phyloP scores from a whole-genome alignment of 805 yeast species.

The Candida piceae region DNA sequence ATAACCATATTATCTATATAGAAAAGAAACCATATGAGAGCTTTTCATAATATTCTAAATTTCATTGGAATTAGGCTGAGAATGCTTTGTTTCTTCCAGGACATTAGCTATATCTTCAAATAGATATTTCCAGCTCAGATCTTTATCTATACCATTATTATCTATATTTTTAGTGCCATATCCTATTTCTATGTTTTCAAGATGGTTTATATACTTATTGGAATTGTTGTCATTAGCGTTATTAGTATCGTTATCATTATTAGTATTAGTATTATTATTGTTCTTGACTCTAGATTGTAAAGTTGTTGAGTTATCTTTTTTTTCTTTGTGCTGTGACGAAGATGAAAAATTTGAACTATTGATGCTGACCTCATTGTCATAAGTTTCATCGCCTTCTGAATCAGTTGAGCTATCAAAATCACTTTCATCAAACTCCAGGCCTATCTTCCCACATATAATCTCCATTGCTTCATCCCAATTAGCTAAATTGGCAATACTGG shows the following conservation, averaged over 20 bases:
- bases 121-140: constrained; percentile 15
- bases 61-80: too few species aligned
- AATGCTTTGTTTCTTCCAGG: constrained; percentile 19
- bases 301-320: too few species aligned
- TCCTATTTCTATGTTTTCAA: not conserved
- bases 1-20: too few species aligned
- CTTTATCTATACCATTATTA: not conserved
- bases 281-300: too few species aligned
- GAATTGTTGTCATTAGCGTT: not conserved
- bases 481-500: constrained; percentile 20
- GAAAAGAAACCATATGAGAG: too few species aligned
- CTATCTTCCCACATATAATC: constrained; percentile 26
- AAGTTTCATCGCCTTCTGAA: constrained; percentile 7
- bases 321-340: too few species aligned
- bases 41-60: too few species aligned
- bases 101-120: constrained; percentile 20
- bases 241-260: not conserved
- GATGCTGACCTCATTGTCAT: constrained; percentile 4
- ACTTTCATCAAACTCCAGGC: constrained; percentile 31
- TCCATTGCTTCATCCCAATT: constrained; percentile 35
- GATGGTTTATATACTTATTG: constrained; percentile 2
- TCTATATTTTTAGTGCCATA: too few species aligned
- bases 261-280: too few species aligned
- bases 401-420: constrained; percentile 24
- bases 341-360: too few species aligned